Conservation (phyloP, 441 rosid species). For the Brassica balearica region DNA sequence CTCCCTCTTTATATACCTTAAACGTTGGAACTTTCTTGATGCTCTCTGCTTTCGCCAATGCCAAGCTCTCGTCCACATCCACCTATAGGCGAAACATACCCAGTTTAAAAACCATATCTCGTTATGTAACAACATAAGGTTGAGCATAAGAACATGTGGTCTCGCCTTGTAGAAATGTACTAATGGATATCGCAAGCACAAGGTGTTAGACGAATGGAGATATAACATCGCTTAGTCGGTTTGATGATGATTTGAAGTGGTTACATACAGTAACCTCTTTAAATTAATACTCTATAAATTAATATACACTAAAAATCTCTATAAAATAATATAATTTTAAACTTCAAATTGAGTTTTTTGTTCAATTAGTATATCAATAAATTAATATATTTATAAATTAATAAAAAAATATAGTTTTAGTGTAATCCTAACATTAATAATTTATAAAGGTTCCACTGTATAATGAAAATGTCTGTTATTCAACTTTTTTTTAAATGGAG, state of each 20-base stretch:
- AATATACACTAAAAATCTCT: too few species aligned
- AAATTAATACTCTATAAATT: too few species aligned
- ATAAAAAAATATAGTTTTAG: too few species aligned
- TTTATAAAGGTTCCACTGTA: too few species aligned
- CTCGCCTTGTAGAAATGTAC: slow-evolving; percentile 65
- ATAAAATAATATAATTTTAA: too few species aligned
- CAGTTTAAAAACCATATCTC: background rate
- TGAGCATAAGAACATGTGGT: slow-evolving; percentile 12
- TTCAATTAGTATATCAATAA: too few species aligned
- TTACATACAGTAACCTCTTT: too few species aligned
- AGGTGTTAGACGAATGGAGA: slow-evolving; percentile 60
- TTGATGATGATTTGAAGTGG: slow-evolving; percentile 6
- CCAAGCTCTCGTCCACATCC: slow-evolving; percentile 57
- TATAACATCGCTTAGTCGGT: slow-evolving; percentile 56
- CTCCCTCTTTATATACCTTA: slow-evolving; percentile 57
- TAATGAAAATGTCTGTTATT: too few species aligned
- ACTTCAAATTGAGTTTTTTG: too few species aligned
- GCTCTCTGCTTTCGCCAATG: slow-evolving; percentile 52
- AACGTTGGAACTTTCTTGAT: slow-evolving; percentile 59
- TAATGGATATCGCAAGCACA: slow-evolving; percentile 69
- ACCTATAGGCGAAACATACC: slow-evolving; percentile 45
- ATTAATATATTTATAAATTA: too few species aligned
- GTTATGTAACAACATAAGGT: background rate
- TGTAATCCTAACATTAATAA: too few species aligned
- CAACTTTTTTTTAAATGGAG: too few species aligned